Evolutionary conservation across 208 protist genomes (phyloP).

Genomic region (Herpetomonas tarakana): DNA sequence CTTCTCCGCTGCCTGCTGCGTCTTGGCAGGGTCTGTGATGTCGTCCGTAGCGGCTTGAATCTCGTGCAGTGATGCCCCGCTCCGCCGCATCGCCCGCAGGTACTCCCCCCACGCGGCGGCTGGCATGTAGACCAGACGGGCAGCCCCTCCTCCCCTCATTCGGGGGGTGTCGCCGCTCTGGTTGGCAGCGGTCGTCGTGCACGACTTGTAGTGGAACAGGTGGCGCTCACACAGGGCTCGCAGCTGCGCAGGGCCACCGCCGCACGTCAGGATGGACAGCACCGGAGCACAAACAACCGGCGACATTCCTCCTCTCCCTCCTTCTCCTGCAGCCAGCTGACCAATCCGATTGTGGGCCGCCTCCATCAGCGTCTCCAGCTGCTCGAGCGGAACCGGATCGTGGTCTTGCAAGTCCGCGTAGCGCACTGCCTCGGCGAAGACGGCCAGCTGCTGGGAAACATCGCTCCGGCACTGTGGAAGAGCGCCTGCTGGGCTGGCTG

Average conservation of each 20-base stretch:
- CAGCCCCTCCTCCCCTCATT: background rate
- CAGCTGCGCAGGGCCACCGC: background rate
- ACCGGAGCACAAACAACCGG: slow-evolving; percentile 30
- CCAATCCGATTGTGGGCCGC: background rate
- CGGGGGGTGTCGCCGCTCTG: background rate
- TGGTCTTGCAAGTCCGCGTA: too few species aligned
- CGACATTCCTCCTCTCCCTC: background rate
- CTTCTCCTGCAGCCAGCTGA: background rate
- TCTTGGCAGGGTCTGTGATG: slow-evolving; percentile 47
- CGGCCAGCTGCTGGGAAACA: too few species aligned
- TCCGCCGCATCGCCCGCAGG: slow-evolving; percentile 44
- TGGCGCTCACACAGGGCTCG: too few species aligned
- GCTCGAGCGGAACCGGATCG: too few species aligned
- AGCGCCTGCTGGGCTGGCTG: too few species aligned
- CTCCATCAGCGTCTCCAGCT: background rate
- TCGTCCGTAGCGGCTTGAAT: slow-evolving; percentile 49
- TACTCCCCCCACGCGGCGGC: slow-evolving; percentile 65
- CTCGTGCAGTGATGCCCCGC: slow-evolving; percentile 34
- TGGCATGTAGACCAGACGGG: slow-evolving; percentile 44
- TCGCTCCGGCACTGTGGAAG: too few species aligned
- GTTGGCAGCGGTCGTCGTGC: slow-evolving; percentile 5
- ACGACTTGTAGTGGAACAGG: background rate
- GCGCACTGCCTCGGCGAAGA: too few species aligned
- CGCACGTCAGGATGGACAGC: slow-evolving; percentile 18
- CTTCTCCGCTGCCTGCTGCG: slow-evolving; percentile 34